phyloP scores from a whole-genome alignment of 2,329 filamentous ascomycete species.

The Pyrenochaeta sp. region DNA sequence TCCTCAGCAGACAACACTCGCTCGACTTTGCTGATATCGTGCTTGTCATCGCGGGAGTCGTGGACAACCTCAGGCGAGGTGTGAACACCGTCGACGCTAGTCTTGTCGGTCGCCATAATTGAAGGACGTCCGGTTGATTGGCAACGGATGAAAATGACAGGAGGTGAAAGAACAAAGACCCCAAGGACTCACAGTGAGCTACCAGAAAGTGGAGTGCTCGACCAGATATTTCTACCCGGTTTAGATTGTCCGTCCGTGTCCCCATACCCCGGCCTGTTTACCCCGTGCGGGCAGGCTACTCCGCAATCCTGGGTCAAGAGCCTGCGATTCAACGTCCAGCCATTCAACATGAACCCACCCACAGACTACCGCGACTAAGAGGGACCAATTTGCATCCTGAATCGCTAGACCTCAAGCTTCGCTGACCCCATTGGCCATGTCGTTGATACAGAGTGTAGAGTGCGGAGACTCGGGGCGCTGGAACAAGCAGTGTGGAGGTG shows the following conservation, averaged over 20 bases:
- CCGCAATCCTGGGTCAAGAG: constrained; percentile 26
- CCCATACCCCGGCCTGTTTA: constrained; percentile 28
- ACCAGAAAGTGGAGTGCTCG: constrained; percentile 20
- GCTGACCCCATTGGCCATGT: constrained; percentile 14
- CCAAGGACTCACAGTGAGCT: constrained; percentile 26
- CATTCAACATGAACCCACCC: constrained; percentile 15
- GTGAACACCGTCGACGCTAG: constrained; percentile 25
- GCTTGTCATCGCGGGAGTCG: constrained; percentile 29
- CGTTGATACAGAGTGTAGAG: constrained; percentile 29
- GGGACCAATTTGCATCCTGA: constrained; percentile 19
- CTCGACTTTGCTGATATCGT: constrained; percentile 58
- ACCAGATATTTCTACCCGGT: constrained; percentile 36
- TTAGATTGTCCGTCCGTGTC: constrained; percentile 27
- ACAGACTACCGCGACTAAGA: constrained; percentile 8
- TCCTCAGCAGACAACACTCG: constrained; percentile 56
- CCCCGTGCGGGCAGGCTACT: constrained; percentile 31
- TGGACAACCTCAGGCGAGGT: constrained; percentile 24
- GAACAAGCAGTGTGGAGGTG: constrained; percentile 33
- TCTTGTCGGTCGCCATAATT: constrained; percentile 30
- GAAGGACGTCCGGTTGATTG: constrained; percentile 18
- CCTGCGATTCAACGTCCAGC: constrained; percentile 22
- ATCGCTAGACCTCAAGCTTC: constrained; percentile 19
- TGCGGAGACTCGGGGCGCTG: constrained; percentile 20
- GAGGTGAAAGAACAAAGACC: constrained; percentile 16
- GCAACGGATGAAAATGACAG: constrained; percentile 17